A percentile compares a stretch with the other conserved stretches of the same genome.
Conservation (phyloP, 257 asterid species). For the Plectranthus barbatus region DNA sequence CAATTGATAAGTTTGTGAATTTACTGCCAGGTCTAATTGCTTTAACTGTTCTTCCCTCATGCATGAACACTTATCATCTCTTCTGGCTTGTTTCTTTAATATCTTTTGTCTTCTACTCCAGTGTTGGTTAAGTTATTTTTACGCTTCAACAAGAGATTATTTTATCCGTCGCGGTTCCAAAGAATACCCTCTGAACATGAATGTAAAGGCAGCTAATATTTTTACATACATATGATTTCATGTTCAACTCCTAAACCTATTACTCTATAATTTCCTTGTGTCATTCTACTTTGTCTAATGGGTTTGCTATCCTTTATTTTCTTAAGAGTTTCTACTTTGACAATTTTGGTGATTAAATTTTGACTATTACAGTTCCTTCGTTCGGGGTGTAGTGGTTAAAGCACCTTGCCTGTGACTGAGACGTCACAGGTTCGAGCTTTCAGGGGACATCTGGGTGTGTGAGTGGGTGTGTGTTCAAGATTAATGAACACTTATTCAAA, state of each 20-base stretch:
- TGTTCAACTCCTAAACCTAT: not conserved
- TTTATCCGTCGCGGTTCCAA: not conserved
- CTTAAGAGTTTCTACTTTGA: not conserved
- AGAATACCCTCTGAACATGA: not conserved
- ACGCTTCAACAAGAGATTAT: not conserved
- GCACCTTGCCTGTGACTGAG: not conserved
- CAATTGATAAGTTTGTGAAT: conserved; percentile 1
- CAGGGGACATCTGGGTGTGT: too few species aligned
- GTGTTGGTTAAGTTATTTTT: not conserved
- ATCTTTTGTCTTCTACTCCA: not conserved
- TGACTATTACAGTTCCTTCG: too few species aligned
- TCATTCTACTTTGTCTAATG: not conserved
- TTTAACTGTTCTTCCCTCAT: not conserved
- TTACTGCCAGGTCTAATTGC: not conserved
- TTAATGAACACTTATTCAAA: too few species aligned
- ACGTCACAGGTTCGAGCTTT: too few species aligned
- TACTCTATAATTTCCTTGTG: not conserved
- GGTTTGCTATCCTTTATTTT: not conserved
- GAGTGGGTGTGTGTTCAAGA: too few species aligned
- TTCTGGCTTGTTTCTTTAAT: not conserved
- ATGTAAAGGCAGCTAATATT: not conserved
- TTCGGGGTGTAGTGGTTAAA: too few species aligned
- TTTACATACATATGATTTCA: not conserved
- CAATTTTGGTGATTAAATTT: not conserved
- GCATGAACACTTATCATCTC: not conserved